These are phyloP conservation scores for Phialophora macrospora DNA, from an alignment of 2,329 filamentous ascomycete species.

Conservation along the genomic window DNA sequence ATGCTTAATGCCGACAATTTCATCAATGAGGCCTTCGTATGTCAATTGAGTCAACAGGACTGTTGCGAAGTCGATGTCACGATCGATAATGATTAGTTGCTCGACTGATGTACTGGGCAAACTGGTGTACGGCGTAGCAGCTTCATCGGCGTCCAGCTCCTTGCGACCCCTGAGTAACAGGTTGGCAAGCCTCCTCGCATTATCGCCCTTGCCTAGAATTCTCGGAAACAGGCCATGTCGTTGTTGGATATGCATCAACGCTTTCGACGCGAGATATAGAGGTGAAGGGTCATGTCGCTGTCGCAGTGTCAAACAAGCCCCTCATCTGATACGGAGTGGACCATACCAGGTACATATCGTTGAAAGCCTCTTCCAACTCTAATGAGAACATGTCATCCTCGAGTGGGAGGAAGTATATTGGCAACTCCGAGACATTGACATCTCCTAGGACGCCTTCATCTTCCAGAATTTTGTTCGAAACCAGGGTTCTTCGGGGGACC, in stretches of 20 bases:
- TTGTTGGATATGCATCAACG: slow-evolving; percentile 91
- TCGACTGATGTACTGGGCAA: slow-evolving; percentile 87
- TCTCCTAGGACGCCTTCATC: slow-evolving; percentile 92
- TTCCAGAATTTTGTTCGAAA: slow-evolving; percentile 89
- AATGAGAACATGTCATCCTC: slow-evolving; percentile 90
- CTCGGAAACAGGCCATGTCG: slow-evolving; percentile 91
- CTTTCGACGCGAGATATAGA: slow-evolving; percentile 85
- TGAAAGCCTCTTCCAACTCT: slow-evolving; percentile 84
- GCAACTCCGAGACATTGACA: slow-evolving; percentile 83
- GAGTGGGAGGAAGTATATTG: slow-evolving; percentile 86
- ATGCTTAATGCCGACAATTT: slow-evolving; percentile 87
- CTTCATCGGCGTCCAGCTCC: slow-evolving; percentile 80
- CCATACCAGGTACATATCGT: slow-evolving; percentile 78
- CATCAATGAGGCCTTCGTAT: slow-evolving; percentile 94
- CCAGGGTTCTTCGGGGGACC: slow-evolving; percentile 87
- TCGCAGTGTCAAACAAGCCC: slow-evolving; percentile 33
- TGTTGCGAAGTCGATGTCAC: slow-evolving; percentile 92
- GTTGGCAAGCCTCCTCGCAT: slow-evolving; percentile 86
- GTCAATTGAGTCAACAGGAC: slow-evolving; percentile 91
- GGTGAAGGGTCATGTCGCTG: slow-evolving; percentile 85
- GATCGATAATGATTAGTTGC: slow-evolving; percentile 91
- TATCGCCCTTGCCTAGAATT: slow-evolving; percentile 93
- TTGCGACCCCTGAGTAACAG: slow-evolving; percentile 88
- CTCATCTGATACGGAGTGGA: background rate
- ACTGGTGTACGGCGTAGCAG: slow-evolving; percentile 46